Evolutionary conservation across 495 filamentous ascomycete species (phyloP).

Genomic region (Aspergillus saccharolyticus): DNA sequence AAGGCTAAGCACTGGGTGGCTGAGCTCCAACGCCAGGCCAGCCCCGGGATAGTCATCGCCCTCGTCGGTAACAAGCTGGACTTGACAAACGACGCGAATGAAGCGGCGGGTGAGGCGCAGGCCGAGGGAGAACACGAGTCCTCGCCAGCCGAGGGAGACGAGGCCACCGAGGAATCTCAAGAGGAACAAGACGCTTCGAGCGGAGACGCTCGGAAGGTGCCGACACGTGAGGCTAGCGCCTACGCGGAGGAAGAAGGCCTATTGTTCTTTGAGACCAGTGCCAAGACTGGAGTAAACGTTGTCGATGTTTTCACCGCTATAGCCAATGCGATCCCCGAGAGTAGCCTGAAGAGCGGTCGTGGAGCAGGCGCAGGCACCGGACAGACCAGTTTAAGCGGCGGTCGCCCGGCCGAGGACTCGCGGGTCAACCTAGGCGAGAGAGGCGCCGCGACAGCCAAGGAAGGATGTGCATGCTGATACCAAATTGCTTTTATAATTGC

Average conservation of each 20-base stretch:
- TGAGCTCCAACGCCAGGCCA: slow-evolving; percentile 95
- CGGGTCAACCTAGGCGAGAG: slow-evolving; percentile 44
- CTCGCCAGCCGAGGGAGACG: slow-evolving; percentile 30
- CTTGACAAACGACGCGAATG: slow-evolving; percentile 58
- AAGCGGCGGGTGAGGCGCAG: slow-evolving; percentile 30
- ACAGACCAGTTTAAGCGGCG: slow-evolving; percentile 37
- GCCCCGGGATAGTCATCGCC: slow-evolving; percentile 94
- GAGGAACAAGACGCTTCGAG: slow-evolving; percentile 57
- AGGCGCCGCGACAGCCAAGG: slow-evolving; percentile 60
- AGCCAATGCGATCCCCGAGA: slow-evolving; percentile 94
- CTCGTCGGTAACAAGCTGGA: slow-evolving; percentile 97
- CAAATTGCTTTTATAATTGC: slow-evolving; percentile 14
- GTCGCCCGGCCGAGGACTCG: slow-evolving; percentile 38
- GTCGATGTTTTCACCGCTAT: slow-evolving; percentile 97
- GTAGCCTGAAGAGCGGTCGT: slow-evolving; percentile 81
- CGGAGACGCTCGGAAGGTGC: slow-evolving; percentile 81
- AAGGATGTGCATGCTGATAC: slow-evolving; percentile 83
- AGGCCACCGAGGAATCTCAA: slow-evolving; percentile 35
- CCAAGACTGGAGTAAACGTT: slow-evolving; percentile 92
- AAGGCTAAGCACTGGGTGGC: slow-evolving; percentile 99
- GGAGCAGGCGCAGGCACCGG: slow-evolving; percentile 58
- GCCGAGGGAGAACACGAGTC: slow-evolving; percentile 25
- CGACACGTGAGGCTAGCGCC: slow-evolving; percentile 78
- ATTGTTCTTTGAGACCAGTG: slow-evolving; percentile 95
- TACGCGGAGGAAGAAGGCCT: slow-evolving; percentile 94